Evolutionary conservation across 2,329 filamentous ascomycete genomes (phyloP).

Genomic region (Trichoderma polysporum): DNA sequence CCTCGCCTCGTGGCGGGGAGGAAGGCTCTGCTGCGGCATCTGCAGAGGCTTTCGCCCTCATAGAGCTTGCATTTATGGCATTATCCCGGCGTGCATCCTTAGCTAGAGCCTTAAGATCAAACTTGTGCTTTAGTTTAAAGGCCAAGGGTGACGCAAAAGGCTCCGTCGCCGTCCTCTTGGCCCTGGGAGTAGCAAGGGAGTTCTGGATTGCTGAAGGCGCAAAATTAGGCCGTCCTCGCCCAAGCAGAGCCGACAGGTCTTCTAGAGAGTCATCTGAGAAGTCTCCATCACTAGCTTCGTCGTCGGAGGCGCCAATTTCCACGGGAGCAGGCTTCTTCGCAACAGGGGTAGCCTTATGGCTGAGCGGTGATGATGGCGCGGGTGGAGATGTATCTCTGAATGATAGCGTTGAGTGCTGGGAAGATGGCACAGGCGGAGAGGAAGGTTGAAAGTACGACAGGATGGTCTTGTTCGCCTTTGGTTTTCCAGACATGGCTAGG

Average conservation of each 20-base stretch:
- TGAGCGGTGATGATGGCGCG: constrained; percentile 29
- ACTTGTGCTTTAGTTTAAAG: constrained; percentile 57
- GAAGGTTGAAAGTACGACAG: constrained; percentile 40
- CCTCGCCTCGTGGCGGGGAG: not conserved
- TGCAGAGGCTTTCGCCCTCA: constrained; percentile 41
- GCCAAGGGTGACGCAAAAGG: constrained; percentile 50
- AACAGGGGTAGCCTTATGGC: constrained; percentile 29
- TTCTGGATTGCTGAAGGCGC: constrained; percentile 25
- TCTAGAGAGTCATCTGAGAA: constrained; percentile 59
- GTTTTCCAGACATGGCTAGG: constrained; percentile 1
- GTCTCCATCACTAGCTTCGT: constrained; percentile 59
- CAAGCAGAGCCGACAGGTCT: constrained; percentile 43
- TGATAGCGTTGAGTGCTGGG: constrained; percentile 19
- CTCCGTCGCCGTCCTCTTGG: constrained; percentile 46
- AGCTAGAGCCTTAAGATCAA: constrained; percentile 62
- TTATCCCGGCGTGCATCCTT: constrained; percentile 59
- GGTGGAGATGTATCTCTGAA: constrained; percentile 27
- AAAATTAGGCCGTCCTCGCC: constrained; percentile 28
- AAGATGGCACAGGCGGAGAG: constrained; percentile 18
- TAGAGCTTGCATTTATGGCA: constrained; percentile 56
- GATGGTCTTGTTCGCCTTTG: constrained; percentile 36
- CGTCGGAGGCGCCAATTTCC: constrained; percentile 69
- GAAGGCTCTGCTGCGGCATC: constrained; percentile 25
- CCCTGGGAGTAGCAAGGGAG: constrained; percentile 44
- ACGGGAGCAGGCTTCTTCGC: not conserved